Conservation (phyloP, 2,329 filamentous ascomycete genomes). For the Claviceps pusilla region DNA sequence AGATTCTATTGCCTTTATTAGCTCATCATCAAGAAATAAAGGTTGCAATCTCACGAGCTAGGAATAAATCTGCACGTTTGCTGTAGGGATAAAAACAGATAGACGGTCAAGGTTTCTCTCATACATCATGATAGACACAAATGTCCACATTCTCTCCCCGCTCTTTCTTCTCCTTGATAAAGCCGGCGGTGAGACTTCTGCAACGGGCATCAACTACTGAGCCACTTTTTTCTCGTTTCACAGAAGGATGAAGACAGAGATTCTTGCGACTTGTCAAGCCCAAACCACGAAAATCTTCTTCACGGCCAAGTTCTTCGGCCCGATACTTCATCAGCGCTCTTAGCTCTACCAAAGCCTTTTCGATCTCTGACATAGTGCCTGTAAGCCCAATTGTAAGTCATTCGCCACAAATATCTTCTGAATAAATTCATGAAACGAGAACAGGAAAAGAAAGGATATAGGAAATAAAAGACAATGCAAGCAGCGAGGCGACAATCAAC, state of each 20-base stretch:
- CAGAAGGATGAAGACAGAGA: conserved; percentile 85
- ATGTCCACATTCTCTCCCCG: conserved; percentile 85
- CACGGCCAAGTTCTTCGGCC: conserved; percentile 69
- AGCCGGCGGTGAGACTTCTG: conserved; percentile 86
- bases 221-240: conserved; percentile 92
- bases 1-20: conserved; percentile 47
- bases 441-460: not conserved
- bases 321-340: conserved; percentile 93
- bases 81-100: not conserved
- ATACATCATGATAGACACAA: conserved; percentile 85
- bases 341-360: conserved; percentile 86
- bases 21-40: not conserved
- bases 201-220: conserved; percentile 89
- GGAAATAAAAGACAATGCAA: not conserved
- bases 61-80: not conserved
- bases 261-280: conserved; percentile 96
- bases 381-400: not conserved
- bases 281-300: conserved; percentile 84
- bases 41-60: not conserved
- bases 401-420: not conserved
- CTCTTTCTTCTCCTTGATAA: conserved; percentile 95
- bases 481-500: not conserved
- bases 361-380: conserved; percentile 97
- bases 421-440: not conserved
- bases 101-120: conserved; percentile 11